Base-by-base conservation (phyloP, 2,329 filamentous ascomycete species). In the Neofusicoccum cordaticola region DNA sequence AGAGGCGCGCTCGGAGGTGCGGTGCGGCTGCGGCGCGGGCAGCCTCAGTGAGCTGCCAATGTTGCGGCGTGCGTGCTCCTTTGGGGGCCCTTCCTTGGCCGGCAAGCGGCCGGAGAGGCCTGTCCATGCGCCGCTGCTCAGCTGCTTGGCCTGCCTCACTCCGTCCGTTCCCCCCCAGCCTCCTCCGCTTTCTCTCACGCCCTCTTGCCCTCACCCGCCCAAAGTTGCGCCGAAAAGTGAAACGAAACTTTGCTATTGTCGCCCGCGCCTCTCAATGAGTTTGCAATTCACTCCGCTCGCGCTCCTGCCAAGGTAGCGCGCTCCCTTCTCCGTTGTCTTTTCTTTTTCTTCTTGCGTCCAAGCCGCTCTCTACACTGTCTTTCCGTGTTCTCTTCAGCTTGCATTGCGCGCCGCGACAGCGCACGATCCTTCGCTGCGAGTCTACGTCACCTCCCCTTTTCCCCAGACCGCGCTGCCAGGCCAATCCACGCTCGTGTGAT, bases 291-390 rank as follows among this genome's bases (percentile, higher is more conserved):
- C 17, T 17, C 42, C 22, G 19, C 15, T 34, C 41, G 58, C 62
- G 58, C 65, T 62, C 17, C 63, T 65, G 56, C 53, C 50, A 37
- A 58, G 51, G 53, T 60, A 51, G 70, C 71, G 69, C 67, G 66
- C 70, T 70, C 73, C 70, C 70, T 74, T 72, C 69, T 73, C 66
- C 51, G 39, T 9, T 60, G 57, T 35, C 50, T 34, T 50, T 51
- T 66, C 60, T 57, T 51, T 37, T 66, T 48, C 47, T 58, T 27
- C 45, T 47, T 34, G 50, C 51, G 37, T 63, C 48, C 48, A 44
- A 39, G 39, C 67, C 64, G 66, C 47, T 57, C 63, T 65, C 68
- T 67, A 68, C 60, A 62, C 19, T 67, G 45, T 66, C 50, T 67
- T 60, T 66, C 19, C 66, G 62, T 66, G 63, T 65, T 65, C 62